Percentiles rank a stretch among this genome's conserved stretches.
phyloP scores from a whole-genome alignment of 257 asterid genomes.

The Solanum virginianum region DNA sequence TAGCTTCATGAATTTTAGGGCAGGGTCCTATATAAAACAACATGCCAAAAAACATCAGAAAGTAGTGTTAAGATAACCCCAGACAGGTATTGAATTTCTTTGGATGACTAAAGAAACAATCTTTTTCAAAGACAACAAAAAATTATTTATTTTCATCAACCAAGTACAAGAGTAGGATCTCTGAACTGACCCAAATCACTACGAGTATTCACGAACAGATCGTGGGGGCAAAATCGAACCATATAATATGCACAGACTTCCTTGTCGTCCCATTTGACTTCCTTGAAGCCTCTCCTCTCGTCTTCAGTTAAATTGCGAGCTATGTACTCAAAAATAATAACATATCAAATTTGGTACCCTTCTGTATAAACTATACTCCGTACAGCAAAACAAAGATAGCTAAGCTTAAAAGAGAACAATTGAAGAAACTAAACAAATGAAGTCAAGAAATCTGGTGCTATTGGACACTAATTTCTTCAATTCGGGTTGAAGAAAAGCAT shows the following conservation, averaged over 20 bases:
- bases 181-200: constrained; percentile 70
- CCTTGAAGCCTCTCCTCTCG: constrained; percentile 78
- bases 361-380: not conserved
- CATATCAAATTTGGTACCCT: not conserved
- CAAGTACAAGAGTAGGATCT: not conserved
- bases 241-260: constrained; percentile 83
- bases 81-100: too few species aligned
- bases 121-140: not conserved
- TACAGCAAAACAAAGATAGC: not conserved
- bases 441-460: not conserved
- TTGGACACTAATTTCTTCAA: not conserved
- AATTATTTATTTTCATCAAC: not conserved
- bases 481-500: not conserved
- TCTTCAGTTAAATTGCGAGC: constrained; percentile 95
- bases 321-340: constrained; percentile 7
- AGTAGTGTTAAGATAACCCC: not conserved
- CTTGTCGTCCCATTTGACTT: constrained; percentile 88
- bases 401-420: not conserved
- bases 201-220: constrained; percentile 85
- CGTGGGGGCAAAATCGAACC: constrained; percentile 98
- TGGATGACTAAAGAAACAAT: not conserved
- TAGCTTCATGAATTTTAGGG: constrained; percentile 85
- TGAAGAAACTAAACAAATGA: too few species aligned
- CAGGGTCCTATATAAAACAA: constrained; percentile 50
- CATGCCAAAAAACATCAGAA: not conserved